A percentile compares a stretch with the other conserved stretches of the same genome.
These are phyloP conservation scores for Wickerhamomyces alni DNA, from an alignment of 805 yeast genomes.

Conservation along the genomic window DNA sequence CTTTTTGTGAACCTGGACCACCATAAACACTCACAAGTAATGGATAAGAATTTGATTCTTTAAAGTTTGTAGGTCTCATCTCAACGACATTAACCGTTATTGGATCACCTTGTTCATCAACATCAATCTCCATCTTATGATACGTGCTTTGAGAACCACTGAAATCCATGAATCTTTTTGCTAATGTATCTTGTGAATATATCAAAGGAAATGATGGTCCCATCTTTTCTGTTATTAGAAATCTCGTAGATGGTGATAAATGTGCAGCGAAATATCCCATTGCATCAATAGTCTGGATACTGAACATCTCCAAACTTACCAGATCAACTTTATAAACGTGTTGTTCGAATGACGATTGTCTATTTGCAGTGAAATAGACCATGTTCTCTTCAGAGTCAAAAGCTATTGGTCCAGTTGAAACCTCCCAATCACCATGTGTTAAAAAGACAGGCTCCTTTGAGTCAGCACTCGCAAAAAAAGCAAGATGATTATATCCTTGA, in stretches of 20 bases:
- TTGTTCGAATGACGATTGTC: constrained; percentile 42
- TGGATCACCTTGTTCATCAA: constrained; percentile 14
- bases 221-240: constrained; percentile 31
- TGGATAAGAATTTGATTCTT: constrained; percentile 47
- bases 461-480: constrained; percentile 40
- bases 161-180: constrained; percentile 12
- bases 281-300: constrained; percentile 27
- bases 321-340: constrained; percentile 51
- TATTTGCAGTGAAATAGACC: constrained; percentile 54
- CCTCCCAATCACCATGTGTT: constrained; percentile 46
- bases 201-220: constrained; percentile 21
- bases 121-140: constrained; percentile 16
- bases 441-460: constrained; percentile 31
- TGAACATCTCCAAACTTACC: constrained; percentile 14
- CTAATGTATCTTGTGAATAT: constrained; percentile 8
- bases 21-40: constrained; percentile 66
- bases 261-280: constrained; percentile 44
- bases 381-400: constrained; percentile 41
- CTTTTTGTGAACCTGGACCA: constrained; percentile 73
- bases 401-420: constrained; percentile 36
- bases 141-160: constrained; percentile 11
- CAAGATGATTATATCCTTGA: constrained; percentile 57
- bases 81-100: constrained; percentile 48
- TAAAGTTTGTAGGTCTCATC: constrained; percentile 52
- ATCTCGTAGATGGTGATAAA: constrained; percentile 54